phyloP scores from a whole-genome alignment of 1,139 yeast species.

The Taphrina deformans region DNA sequence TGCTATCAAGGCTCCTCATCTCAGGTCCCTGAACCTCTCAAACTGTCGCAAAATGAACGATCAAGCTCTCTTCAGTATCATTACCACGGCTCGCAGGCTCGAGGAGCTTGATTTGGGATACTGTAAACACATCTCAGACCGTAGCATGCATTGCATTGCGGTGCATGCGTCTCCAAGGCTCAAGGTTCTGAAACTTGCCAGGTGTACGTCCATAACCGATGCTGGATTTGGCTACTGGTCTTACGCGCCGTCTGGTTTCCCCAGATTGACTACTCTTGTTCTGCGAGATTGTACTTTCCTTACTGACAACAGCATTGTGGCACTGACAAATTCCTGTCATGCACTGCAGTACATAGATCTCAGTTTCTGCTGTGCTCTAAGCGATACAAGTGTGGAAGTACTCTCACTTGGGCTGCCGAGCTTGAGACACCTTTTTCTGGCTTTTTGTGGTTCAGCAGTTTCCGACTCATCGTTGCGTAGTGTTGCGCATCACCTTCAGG shows the following conservation, averaged over 20 bases:
- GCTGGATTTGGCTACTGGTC: slow-evolving; percentile 70
- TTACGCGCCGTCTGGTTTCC: slow-evolving; percentile 50
- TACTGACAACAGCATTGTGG: slow-evolving; percentile 63
- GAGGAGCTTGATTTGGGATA: slow-evolving; percentile 57
- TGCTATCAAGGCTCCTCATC: slow-evolving; percentile 57
- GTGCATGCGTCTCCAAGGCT: slow-evolving; percentile 58
- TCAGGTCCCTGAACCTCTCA: slow-evolving; percentile 63
- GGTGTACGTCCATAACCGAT: slow-evolving; percentile 78
- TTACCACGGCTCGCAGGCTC: slow-evolving; percentile 50
- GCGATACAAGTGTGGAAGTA: slow-evolving; percentile 67
- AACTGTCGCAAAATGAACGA: slow-evolving; percentile 75
- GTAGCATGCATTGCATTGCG: slow-evolving; percentile 64
- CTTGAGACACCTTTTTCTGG: slow-evolving; percentile 56
- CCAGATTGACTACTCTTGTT: slow-evolving; percentile 55
- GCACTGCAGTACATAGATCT: slow-evolving; percentile 59
- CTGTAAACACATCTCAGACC: slow-evolving; percentile 72
- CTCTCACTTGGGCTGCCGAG: slow-evolving; percentile 64
- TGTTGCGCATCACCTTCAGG: slow-evolving; percentile 57
- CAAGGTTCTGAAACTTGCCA: slow-evolving; percentile 60
- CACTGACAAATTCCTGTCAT: slow-evolving; percentile 63
- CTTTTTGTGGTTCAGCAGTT: slow-evolving; percentile 79
- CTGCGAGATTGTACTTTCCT: slow-evolving; percentile 73
- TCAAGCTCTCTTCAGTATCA: slow-evolving; percentile 63
- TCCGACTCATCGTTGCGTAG: slow-evolving; percentile 67
- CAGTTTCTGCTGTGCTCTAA: slow-evolving; percentile 72